These are phyloP conservation scores for Boletus pseudo-olivaceus DNA, from an alignment of 768 basidiomycete species.

Conservation along the genomic window DNA sequence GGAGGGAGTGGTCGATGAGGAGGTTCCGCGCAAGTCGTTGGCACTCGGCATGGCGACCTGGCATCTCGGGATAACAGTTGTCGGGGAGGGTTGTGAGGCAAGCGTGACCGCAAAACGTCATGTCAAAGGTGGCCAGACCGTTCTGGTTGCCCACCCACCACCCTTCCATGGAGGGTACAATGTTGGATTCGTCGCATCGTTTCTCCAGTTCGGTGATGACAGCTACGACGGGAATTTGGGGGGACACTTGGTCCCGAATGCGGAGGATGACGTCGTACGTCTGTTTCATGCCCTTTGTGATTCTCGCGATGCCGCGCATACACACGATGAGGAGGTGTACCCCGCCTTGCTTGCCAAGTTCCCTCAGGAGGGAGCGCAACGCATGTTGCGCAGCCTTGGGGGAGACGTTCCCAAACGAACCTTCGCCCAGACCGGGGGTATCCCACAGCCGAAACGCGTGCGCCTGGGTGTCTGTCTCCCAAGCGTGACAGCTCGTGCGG, in stretches of 20 bases:
- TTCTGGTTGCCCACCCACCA: slow-evolving; percentile 18
- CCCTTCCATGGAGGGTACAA: slow-evolving; percentile 20
- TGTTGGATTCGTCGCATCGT: slow-evolving; percentile 5
- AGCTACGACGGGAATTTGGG: slow-evolving; percentile 21
- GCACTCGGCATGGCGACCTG: slow-evolving; percentile 15
- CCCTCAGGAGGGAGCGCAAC: slow-evolving; percentile 15
- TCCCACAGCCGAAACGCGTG: slow-evolving; percentile 24
- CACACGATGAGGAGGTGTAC: slow-evolving; percentile 26
- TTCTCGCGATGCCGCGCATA: slow-evolving; percentile 18
- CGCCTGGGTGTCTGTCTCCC: slow-evolving; percentile 17
- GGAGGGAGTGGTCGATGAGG: slow-evolving; percentile 20
- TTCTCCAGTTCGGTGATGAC: slow-evolving; percentile 27
- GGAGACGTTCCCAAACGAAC: slow-evolving; percentile 22
- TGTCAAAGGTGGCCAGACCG: not conserved
- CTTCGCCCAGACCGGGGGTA: slow-evolving; percentile 23
- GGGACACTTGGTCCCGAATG: slow-evolving; percentile 21
- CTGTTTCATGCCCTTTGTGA: slow-evolving; percentile 23
- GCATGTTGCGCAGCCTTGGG: slow-evolving; percentile 20
- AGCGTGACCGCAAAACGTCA: slow-evolving; percentile 19
- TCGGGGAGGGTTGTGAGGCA: slow-evolving; percentile 25
- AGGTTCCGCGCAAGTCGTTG: slow-evolving; percentile 21
- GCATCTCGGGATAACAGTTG: slow-evolving; percentile 15
- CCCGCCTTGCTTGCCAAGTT: slow-evolving; percentile 20
- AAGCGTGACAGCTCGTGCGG: slow-evolving; percentile 6
- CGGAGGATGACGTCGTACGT: slow-evolving; percentile 16